Evolutionary conservation across 2,329 filamentous ascomycete genomes (phyloP).

Genomic region (Xylariales sp.): DNA sequence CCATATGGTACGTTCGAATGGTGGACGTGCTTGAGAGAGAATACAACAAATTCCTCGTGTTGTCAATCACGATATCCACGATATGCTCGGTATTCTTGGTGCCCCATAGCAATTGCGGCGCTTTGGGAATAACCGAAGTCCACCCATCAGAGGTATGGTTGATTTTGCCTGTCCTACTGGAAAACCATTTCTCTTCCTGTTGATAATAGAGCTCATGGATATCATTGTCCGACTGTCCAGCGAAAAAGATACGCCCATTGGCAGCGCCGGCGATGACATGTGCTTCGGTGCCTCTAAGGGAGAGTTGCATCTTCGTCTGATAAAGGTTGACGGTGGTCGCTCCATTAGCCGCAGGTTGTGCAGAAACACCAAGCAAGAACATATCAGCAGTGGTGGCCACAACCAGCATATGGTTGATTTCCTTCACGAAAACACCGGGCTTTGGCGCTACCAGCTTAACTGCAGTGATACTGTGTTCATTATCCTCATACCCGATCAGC

Average conservation of each 20-base stretch:
- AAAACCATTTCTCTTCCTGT: constrained; percentile 96
- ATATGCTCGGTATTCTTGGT: constrained; percentile 59
- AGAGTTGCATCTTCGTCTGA: constrained; percentile 79
- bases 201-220: constrained; percentile 95
- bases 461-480: constrained; percentile 82
- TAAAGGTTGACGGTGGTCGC: constrained; percentile 74
- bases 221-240: constrained; percentile 74
- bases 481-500: constrained; percentile 87
- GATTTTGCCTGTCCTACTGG: constrained; percentile 78
- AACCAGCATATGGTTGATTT: constrained; percentile 84
- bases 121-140: constrained; percentile 56
- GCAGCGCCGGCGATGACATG: constrained; percentile 75
- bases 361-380: constrained; percentile 78
- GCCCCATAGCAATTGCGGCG: constrained; percentile 46
- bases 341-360: constrained; percentile 62
- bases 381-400: constrained; percentile 85
- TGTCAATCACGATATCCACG: constrained; percentile 78
- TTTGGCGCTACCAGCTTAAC: constrained; percentile 85
- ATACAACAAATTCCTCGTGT: constrained; percentile 83
- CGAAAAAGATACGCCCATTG: constrained; percentile 90
- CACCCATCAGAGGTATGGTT: constrained; percentile 79
- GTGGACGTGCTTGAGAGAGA: constrained; percentile 84
- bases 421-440: constrained; percentile 77
- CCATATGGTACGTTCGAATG: constrained; percentile 88
- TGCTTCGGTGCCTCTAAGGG: constrained; percentile 72